Evolutionary conservation across 345 rosid genomes (phyloP), one percentile per base, ranked within the genome.

Genomic region (Isatis tinctoria): DNA sequence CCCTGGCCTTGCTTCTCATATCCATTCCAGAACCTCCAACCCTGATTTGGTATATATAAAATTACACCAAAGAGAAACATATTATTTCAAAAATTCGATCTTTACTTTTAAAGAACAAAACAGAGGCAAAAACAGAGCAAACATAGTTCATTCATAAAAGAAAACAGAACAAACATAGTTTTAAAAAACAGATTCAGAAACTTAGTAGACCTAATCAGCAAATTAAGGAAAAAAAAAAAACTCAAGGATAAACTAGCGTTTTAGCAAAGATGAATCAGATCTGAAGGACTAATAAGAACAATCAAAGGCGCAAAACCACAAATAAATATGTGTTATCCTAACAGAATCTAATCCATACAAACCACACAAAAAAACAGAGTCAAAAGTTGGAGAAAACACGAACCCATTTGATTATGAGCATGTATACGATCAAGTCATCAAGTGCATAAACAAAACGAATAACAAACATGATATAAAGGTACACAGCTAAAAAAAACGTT

Each of bases 1-100:
- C 97, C 90, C 86, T 89, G 60, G 90, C 96, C 83, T 91, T 91
- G 86, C 97, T 91, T 78, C 97, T 83, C 67, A 89, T 45, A 60
- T 91, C 96, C 85, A 91, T 82, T 13, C 93, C 97, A 35, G 91
- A 85, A 12, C 97, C 97, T 28, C 96, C 97, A 27, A 89, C 78
- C 97, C 93, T 91, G 64, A 61, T 53, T 61, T 51, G 60, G 44
- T 37, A 61, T 28, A 41, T 36, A 8, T n/a, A 43, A 64, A 22
- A 24, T 1, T 61, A 63, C 8, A 13, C 22, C 10, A 71, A 26
- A 11, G 10, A 18, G 4, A 5, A 18, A 49, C 40, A n/a, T 3
- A 3, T 41, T 7, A 44, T 27, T 53, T 53, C 26, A 49, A 27
- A 39, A 22, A 16, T 27, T 5, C 28, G 36, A 24, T 67, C 35